Evolutionary conservation across 2,329 filamentous ascomycete species (phyloP), one percentile per base, ranked within the genome.

Genomic region (Achaetomium macrosporum): DNA sequence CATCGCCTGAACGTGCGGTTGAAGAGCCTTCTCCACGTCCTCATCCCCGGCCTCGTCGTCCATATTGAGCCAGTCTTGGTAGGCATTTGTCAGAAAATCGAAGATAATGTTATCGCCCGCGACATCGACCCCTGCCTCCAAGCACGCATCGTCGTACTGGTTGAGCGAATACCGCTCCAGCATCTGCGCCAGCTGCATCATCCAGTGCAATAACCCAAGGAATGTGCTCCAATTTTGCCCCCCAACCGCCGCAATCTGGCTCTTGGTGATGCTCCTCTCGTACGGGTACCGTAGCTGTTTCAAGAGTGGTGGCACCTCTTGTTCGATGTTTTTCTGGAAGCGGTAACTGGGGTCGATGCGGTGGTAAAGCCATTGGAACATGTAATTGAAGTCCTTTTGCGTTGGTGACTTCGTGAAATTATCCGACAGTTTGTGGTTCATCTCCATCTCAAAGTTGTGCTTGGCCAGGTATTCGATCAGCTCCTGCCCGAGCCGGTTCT

Each of bases 171-270:
- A 97, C 19, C 87, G 81, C 57, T 97, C 91, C 65, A 97, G 82
- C 85, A 97, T 95, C 61, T 92, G 85, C 5, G 90, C 89, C 47
- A 99, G 76, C 69, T 97, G 91, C 92, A 99, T 96, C 84, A 99
- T 92, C 93, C 93, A 99, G 72, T 99, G 91, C 47, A 99, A 76
- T 67, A 99, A 75, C 0, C 91, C 93, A 12, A 99, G 75, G 64
- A 99, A 97, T 0, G 90, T 93, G 57, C 87, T 87, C 93, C 93
- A 99, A 66, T 97, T 97, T 70, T 96, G 90, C 2, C 91, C 92
- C 59, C 93, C 93, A 0, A 97, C 93, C 2, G 95, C 93, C 0
- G 90, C 84, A 53, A 99, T 90, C 66, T 96, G 90, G 48, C 90
- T 96, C 70, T 97, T 99, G 50, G 90, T 96, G 63, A 99, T 97